Percentiles rank a stretch among this genome's conserved stretches.
Conservation (phyloP, 2,329 filamentous ascomycete species). For the Alternaria triticimaculans region DNA sequence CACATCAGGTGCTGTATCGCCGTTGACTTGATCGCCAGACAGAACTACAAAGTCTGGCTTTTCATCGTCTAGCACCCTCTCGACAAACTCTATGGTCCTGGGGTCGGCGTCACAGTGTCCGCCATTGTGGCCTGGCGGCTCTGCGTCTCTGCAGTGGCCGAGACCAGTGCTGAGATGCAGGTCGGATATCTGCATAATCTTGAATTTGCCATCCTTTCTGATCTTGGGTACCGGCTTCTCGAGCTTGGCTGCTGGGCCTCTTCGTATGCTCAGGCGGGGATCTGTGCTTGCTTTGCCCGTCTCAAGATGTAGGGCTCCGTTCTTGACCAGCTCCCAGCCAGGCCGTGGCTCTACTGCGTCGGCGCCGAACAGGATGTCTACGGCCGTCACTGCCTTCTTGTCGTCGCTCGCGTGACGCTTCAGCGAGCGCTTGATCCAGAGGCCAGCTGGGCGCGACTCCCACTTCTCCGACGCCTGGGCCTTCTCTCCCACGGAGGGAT, state of each 20-base stretch:
- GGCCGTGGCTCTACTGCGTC: slow-evolving; percentile 89
- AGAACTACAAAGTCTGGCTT: slow-evolving; percentile 91
- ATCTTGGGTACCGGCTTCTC: slow-evolving; percentile 79
- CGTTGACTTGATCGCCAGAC: slow-evolving; percentile 94
- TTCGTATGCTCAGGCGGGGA: slow-evolving; percentile 78
- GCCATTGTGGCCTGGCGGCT: slow-evolving; percentile 74
- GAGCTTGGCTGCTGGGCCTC: slow-evolving; percentile 69
- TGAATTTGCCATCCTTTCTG: slow-evolving; percentile 89
- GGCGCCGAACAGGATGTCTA: slow-evolving; percentile 88
- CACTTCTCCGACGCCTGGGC: slow-evolving; percentile 68
- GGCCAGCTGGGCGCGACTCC: slow-evolving; percentile 77
- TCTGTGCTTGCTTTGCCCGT: slow-evolving; percentile 67
- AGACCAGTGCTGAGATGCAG: slow-evolving; percentile 90
- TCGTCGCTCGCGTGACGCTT: slow-evolving; percentile 78
- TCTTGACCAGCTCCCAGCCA: slow-evolving; percentile 81
- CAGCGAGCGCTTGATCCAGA: slow-evolving; percentile 81
- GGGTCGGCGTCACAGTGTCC: slow-evolving; percentile 90
- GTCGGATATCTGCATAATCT: slow-evolving; percentile 96
- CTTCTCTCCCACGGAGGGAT: slow-evolving; percentile 67
- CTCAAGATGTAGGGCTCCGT: slow-evolving; percentile 69
- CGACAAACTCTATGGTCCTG: slow-evolving; percentile 87
- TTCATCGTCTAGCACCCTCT: slow-evolving; percentile 84
- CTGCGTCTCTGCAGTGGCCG: slow-evolving; percentile 83
- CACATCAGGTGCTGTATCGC: slow-evolving; percentile 87
- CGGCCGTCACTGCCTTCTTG: slow-evolving; percentile 74